phyloP scores from a whole-genome alignment of 163 green algal species.

The Chloromonas sp. region DNA sequence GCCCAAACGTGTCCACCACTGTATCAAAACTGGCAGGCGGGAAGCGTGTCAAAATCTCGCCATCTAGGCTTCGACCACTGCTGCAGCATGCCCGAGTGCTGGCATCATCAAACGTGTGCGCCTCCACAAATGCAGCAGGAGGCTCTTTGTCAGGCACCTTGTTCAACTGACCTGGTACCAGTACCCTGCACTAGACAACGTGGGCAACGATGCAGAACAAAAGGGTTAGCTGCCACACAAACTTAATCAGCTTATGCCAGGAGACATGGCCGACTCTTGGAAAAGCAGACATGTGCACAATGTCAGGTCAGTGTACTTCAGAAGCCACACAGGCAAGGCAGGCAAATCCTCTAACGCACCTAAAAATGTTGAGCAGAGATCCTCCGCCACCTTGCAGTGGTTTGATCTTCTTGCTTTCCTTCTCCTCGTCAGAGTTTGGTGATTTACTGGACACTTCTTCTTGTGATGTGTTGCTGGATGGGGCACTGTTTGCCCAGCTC shows the following conservation, averaged over 20 bases:
- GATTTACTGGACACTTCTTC: too few species aligned
- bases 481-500: too few species aligned
- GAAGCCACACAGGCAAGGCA: too few species aligned
- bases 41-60: constrained; percentile 22
- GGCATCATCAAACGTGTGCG: not conserved
- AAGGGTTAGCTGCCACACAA: too few species aligned
- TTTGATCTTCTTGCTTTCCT: not conserved
- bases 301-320: too few species aligned
- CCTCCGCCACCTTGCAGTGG: not conserved
- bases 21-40: constrained; percentile 58
- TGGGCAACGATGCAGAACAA: too few species aligned
- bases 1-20: constrained; percentile 81
- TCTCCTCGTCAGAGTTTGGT: too few species aligned
- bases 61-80: not conserved
- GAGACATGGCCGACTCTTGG: too few species aligned
- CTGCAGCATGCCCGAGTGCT: not conserved
- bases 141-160: not conserved
- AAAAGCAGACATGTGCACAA: too few species aligned
- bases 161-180: not conserved
- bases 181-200: not conserved
- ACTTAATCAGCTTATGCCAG: too few species aligned
- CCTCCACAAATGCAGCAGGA: not conserved
- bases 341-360: not conserved
- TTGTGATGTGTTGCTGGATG: too few species aligned
- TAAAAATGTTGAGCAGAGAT: not conserved